Evolutionary conservation across 768 basidiomycete species (phyloP), one percentile per base, ranked within the genome.

Genomic region (Tricholoma sp.): DNA sequence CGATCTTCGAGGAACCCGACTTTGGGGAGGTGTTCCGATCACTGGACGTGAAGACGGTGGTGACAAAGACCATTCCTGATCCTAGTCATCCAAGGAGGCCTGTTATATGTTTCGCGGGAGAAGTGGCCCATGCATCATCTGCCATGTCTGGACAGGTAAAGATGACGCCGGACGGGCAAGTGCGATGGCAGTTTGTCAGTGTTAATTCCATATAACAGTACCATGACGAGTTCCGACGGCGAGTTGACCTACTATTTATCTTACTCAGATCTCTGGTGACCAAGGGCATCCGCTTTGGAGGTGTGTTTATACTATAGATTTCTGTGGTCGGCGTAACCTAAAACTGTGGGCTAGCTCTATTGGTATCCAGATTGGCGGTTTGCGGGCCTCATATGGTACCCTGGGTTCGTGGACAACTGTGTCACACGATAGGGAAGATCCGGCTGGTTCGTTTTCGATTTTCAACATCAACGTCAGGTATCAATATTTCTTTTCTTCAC

Each of bases 121-220:
- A 77, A 56, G 75, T 84, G 63, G 70, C 74, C n/a, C 74, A 76
- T 4, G 65, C 68, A 1, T 69, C 72, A 5, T 78, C 80, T 22
- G 75, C 74, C 2, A 76, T 89, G 67, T 66, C 69, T 5, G 87
- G 88, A 3, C 72, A 66, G 22, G 79, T 87, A 14, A 72, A 75
- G 60, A 74, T 88, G 67, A 82, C 82, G 0, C 72, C 76, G 0
- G 85, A 89, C 55, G 71, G 78, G 52, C 76, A 84, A 47, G 68
- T 87, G 8, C 77, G 80, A 53, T 85, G 84, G 84, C 79, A 82
- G 67, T 85, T 83, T 67, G 87, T 88, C 66, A 64, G 85, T 71
- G 4, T 46, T 5, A 29, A 9, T 29, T 35, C 56, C n/a, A n/a
- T n/a, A n/a, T n/a, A n/a, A n/a, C n/a, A n/a, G n/a, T n/a, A n/a